Base-by-base conservation (phyloP, 2,329 filamentous ascomycete genomes). In the Trichoderma breve region DNA sequence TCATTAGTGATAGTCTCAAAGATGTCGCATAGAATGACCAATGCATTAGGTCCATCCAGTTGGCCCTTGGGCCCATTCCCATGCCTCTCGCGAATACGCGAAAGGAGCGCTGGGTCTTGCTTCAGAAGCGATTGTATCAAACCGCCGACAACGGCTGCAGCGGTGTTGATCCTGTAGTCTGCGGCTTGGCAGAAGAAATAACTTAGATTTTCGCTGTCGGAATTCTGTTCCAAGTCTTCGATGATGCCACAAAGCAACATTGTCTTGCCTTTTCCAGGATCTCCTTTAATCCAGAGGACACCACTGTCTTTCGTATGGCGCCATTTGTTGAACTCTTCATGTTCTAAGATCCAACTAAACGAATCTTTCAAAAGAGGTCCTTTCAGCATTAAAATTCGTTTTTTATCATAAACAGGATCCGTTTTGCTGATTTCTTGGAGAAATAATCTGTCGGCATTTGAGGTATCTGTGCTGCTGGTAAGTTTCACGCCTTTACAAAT, bases 221-320 rank as follows among this genome's bases (percentile, higher is more conserved):
- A 39, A 6, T 61, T 21, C 1, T 26, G 28, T 53, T 51, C 34
- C 1, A 65, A 34, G 7, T 73, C 36, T 21, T 66, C 24, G 43
- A 83, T 78, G 26, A 84, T 80, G 12, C 81, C 80, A 15, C 77
- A 80, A 0, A 84, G 72, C 6, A 84, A 75, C 82, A 84, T 84
- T 0, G 83, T 85, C 74, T 84, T 85, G 39, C 83, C 83, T 47
- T 82, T 84, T 3, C 83, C 83, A 1, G 82, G 79, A 55, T 79
- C 80, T 0, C 82, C 82, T 43, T 75, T 80, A 28, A 83, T 76
- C 82, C 82, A 83, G 1, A 84, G 77, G 8, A 83, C 68, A 2
- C 63, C 73, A 32, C 30, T 73, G 0, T 76, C 28, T 0, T 51
- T 3, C 9, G 76, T 64, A 8, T 75, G 39, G 2, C 47, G 55